phyloP scores from a whole-genome alignment of 2,329 filamentous ascomycete species.

The Calonectria pseudoreteaudii region DNA sequence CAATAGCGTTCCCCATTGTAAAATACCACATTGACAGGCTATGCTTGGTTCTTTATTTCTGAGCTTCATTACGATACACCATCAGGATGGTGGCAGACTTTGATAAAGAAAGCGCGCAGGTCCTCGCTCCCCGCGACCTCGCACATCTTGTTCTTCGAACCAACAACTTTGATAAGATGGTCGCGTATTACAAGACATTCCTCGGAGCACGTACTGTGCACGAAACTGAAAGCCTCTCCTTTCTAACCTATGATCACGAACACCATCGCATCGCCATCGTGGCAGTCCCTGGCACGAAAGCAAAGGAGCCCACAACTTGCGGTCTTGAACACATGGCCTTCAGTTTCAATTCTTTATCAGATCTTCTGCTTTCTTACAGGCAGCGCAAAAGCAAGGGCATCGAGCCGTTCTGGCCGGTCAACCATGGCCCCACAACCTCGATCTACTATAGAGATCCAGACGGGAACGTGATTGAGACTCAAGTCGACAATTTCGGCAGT shows the following conservation, averaged over 20 bases:
- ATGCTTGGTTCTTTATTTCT: background rate
- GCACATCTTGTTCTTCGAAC: background rate
- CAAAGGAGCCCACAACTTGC: background rate
- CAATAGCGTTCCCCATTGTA: background rate
- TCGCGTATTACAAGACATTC: background rate
- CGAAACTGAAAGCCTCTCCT: background rate
- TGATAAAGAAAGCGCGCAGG: background rate
- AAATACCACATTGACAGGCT: background rate
- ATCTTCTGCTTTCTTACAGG: background rate
- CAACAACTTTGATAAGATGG: background rate
- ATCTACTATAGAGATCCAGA: constrained; percentile 30
- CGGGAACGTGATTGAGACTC: constrained; percentile 24
- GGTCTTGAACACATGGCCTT: constrained; percentile 1
- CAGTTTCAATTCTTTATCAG: background rate
- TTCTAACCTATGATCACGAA: constrained; percentile 1
- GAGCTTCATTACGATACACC: background rate
- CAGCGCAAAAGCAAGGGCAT: constrained; percentile 8
- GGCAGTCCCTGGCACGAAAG: background rate
- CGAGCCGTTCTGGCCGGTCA: constrained; percentile 20
- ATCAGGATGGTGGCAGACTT: background rate
- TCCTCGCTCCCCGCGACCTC: background rate
- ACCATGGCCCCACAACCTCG: constrained; percentile 24
- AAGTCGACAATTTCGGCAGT: constrained; percentile 25
- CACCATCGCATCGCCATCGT: constrained; percentile 1
- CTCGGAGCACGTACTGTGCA: background rate